Percentiles rank a stretch among this genome's conserved stretches.
These are phyloP conservation scores for Pythium oligandrum DNA, from an alignment of 352 stramenopile species.

Conservation along the genomic window DNA sequence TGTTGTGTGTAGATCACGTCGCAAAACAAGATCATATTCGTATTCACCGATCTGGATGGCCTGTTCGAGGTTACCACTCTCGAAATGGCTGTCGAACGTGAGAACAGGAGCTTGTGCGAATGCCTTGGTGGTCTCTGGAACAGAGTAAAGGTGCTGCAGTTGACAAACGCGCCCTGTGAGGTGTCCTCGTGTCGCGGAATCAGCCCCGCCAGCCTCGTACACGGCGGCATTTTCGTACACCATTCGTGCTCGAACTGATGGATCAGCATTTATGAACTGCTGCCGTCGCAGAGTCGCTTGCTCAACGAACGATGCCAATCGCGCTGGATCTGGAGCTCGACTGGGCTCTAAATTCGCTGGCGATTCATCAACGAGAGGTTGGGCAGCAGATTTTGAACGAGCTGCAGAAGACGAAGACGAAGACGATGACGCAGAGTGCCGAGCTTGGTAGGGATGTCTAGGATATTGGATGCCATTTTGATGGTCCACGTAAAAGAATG, in stretches of 20 bases:
- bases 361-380: constrained; percentile 10
- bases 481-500: constrained; percentile 23
- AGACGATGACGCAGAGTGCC: neutral
- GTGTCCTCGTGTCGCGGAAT: neutral
- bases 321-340: constrained; percentile 5
- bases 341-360: constrained; percentile 18
- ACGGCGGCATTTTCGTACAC: constrained; percentile 47
- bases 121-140: constrained; percentile 21
- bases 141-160: constrained; percentile 24
- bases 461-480: constrained; percentile 23
- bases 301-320: constrained; percentile 24
- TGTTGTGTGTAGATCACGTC: constrained; percentile 78
- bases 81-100: constrained; percentile 91
- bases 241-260: constrained; percentile 26
- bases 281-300: constrained; percentile 12
- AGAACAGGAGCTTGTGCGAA: constrained; percentile 29
- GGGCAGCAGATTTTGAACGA: too few species aligned
- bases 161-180: neutral
- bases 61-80: constrained; percentile 88
- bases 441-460: constrained; percentile 18
- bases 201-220: constrained; percentile 6
- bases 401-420: too few species aligned
- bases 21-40: constrained; percentile 90
- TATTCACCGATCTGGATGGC: constrained; percentile 74
- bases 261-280: constrained; percentile 38